phyloP scores from a whole-genome alignment of 169 alveolate genomes.

The Plasmodium billcollinsi region DNA sequence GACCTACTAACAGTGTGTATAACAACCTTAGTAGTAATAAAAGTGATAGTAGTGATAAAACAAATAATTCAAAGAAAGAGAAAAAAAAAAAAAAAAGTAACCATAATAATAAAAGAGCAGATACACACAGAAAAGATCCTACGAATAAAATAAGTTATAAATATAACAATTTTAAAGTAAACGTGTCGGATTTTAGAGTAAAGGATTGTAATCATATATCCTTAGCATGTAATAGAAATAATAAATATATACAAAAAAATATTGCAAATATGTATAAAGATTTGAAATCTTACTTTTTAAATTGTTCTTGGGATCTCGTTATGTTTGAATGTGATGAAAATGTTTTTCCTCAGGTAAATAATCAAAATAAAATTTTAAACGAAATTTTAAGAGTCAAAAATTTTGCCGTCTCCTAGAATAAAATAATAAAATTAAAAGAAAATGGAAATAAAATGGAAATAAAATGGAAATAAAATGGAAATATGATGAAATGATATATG shows the following conservation, averaged over 20 bases:
- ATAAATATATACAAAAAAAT: constrained; percentile 38
- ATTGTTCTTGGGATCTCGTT: constrained; percentile 72
- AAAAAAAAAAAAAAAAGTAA: neutral
- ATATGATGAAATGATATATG: neutral
- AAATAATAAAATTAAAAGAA: neutral
- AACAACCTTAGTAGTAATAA: neutral
- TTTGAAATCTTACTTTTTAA: constrained; percentile 36
- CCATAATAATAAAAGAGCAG: neutral
- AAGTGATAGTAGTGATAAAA: constrained; percentile 1
- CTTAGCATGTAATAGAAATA: constrained; percentile 42
- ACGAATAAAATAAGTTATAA: constrained; percentile 24
- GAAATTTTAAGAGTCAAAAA: constrained; percentile 59
- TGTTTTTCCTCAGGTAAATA: neutral
- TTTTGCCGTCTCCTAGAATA: constrained; percentile 32
- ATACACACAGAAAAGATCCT: constrained; percentile 1
- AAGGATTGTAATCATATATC: constrained; percentile 71
- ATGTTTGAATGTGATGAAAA: constrained; percentile 51
- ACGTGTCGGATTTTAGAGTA: constrained; percentile 47
- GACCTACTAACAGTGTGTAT: neutral
- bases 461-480: neutral
- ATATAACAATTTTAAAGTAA: constrained; percentile 36
- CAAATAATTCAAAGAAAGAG: neutral
- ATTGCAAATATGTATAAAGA: constrained; percentile 71
- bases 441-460: neutral
- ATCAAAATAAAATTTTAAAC: constrained; percentile 25